These are phyloP conservation scores for Orbilia brochopaga DNA, from an alignment of 2,329 filamentous ascomycete species.

Conservation along the genomic window DNA sequence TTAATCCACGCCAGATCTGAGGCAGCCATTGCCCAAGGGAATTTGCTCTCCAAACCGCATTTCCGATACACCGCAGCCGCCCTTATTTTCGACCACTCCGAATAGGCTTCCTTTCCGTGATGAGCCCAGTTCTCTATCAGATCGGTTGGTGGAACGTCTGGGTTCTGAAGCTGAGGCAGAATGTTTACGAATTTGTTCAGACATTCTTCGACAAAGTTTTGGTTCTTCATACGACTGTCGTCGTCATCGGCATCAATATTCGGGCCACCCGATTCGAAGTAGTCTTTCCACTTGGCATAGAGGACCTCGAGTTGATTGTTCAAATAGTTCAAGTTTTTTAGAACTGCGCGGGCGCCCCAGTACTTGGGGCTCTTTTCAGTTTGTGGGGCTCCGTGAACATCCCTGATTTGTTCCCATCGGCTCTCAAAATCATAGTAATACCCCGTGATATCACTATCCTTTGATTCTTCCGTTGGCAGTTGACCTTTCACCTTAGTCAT, in stretches of 20 bases:
- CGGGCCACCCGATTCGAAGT: background rate
- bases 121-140: background rate
- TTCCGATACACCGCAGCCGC: background rate
- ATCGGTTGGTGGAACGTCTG: background rate
- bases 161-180: conserved; percentile 3
- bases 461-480: background rate
- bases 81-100: background rate
- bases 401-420: background rate
- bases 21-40: conserved; percentile 1
- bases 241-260: background rate
- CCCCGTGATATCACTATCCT: conserved; percentile 1
- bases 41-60: no score
- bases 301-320: conserved; percentile 1
- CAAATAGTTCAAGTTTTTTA: background rate
- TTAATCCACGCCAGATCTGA: background rate
- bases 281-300: background rate
- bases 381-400: background rate
- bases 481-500: background rate
- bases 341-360: background rate
- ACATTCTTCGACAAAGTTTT: conserved; percentile 11
- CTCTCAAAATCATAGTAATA: background rate
- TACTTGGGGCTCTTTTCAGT: background rate
- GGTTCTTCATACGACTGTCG: background rate
- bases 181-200: conserved; percentile 8
- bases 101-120: background rate